Conservation (phyloP, 371 early-diverging fungal species). For the Rhizomucor miehei region DNA sequence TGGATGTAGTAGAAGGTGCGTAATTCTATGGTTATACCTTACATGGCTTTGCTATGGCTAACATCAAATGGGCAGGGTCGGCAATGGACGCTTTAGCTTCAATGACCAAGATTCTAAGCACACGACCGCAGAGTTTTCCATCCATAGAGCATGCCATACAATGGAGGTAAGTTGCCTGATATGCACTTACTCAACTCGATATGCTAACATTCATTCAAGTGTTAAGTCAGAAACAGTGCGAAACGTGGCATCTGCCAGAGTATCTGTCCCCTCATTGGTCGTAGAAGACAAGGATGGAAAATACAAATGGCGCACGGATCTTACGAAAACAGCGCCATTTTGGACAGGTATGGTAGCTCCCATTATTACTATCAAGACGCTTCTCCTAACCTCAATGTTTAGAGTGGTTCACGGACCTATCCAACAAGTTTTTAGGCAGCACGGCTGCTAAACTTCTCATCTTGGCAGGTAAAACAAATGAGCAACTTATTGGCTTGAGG, state of each 20-base stretch:
- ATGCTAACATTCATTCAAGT: constrained; percentile 19
- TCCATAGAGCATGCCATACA: constrained; percentile 63
- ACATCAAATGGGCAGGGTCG: constrained; percentile 30
- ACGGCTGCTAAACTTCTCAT: constrained; percentile 78
- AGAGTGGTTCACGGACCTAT: constrained; percentile 86
- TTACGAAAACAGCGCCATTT: constrained; percentile 64
- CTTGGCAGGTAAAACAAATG: constrained; percentile 63
- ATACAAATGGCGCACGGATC: constrained; percentile 65
- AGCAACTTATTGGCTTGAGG: constrained; percentile 1
- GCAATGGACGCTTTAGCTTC: constrained; percentile 75
- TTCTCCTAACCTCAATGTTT: neutral
- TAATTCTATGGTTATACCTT: too few relatives aligned
- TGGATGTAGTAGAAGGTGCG: constrained; percentile 96
- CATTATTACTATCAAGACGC: neutral
- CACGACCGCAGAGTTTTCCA: constrained; percentile 61
- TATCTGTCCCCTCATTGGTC: constrained; percentile 72
- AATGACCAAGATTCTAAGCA: constrained; percentile 60
- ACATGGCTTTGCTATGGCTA: constrained; percentile 23
- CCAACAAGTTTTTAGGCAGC: constrained; percentile 72
- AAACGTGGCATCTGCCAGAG: constrained; percentile 67
- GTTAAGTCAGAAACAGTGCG: constrained; percentile 61
- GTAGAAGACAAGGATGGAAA: constrained; percentile 10
- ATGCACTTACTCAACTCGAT: neutral
- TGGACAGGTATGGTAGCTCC: constrained; percentile 60
- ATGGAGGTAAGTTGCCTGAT: constrained; percentile 50